Evolutionary conservation across 176 grass and related monocot genomes (phyloP).

Genomic region (Bonia amplexicaulis): DNA sequence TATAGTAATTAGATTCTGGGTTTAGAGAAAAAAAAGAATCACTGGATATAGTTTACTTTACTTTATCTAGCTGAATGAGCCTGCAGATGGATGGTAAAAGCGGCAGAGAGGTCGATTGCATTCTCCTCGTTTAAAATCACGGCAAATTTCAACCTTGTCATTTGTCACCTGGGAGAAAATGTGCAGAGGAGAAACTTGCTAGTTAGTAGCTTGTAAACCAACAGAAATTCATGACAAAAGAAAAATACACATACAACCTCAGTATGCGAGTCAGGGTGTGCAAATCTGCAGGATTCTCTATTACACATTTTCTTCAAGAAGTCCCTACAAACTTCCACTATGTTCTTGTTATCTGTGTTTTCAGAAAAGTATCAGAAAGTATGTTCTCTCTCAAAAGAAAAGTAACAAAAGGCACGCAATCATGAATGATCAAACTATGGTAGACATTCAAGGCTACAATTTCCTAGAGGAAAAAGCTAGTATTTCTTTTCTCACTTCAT

Average conservation of each 20-base stretch:
- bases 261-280: constrained; percentile 39
- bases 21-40: background rate
- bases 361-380: background rate
- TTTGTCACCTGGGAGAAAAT: constrained; percentile 31
- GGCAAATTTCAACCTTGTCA: constrained; percentile 58
- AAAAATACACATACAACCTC: constrained; percentile 26
- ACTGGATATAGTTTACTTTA: constrained; percentile 43
- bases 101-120: constrained; percentile 52
- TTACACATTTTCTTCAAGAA: constrained; percentile 70
- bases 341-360: constrained; percentile 33
- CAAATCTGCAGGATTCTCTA: constrained; percentile 59
- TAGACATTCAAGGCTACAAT: background rate
- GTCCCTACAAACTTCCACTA: constrained; percentile 49
- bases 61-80: constrained; percentile 45
- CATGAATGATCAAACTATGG: background rate
- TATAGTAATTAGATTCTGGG: background rate
- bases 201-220: constrained; percentile 8
- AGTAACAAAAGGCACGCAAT: background rate
- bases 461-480: background rate
- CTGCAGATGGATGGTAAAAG: constrained; percentile 57
- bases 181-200: background rate
- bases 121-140: constrained; percentile 61
- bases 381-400: background rate
- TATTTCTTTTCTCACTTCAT: background rate
- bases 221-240: background rate